phyloP scores from a whole-genome alignment of 1,284 basidiomycete species.

The Austroboletus olivaceoglutinosus region DNA sequence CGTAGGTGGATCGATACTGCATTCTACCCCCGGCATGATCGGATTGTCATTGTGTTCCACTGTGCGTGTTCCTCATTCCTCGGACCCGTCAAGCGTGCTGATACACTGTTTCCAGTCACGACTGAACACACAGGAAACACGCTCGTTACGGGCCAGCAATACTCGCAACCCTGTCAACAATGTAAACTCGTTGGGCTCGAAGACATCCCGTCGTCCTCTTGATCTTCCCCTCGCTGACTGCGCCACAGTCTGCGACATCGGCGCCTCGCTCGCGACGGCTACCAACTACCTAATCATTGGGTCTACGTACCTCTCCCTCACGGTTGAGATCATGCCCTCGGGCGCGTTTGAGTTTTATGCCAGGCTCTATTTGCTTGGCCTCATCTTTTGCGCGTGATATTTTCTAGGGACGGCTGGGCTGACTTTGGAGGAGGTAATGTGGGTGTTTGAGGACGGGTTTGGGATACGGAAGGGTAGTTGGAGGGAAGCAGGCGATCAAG shows the following conservation, averaged over 20 bases:
- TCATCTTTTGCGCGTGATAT: constrained; percentile 64
- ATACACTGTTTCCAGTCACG: constrained; percentile 45
- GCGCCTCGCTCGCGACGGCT: constrained; percentile 76
- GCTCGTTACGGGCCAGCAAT: constrained; percentile 61
- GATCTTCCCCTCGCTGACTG: neutral
- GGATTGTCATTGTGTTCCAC: constrained; percentile 76
- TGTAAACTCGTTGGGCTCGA: constrained; percentile 80
- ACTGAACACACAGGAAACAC: constrained; percentile 65
- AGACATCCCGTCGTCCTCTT: constrained; percentile 35
- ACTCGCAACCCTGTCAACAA: constrained; percentile 81
- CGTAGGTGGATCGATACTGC: constrained; percentile 65
- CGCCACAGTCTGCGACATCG: constrained; percentile 68
- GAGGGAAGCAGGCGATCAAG: constrained; percentile 21
- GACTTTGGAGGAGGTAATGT: constrained; percentile 72
- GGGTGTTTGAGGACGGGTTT: constrained; percentile 58
- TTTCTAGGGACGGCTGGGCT: constrained; percentile 80
- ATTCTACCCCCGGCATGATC: constrained; percentile 83
- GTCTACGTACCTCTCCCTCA: constrained; percentile 77
- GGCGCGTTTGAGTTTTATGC: constrained; percentile 83
- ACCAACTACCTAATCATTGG: constrained; percentile 81
- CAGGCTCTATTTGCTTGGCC: constrained; percentile 68
- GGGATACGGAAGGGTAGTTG: constrained; percentile 53
- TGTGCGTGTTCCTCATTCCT: constrained; percentile 44
- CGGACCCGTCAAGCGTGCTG: neutral
- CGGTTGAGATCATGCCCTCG: constrained; percentile 71